Percentiles rank a stretch among this genome's conserved stretches.
Conservation (phyloP, 148 eudicot species). For the Chenopodium formosanum region DNA sequence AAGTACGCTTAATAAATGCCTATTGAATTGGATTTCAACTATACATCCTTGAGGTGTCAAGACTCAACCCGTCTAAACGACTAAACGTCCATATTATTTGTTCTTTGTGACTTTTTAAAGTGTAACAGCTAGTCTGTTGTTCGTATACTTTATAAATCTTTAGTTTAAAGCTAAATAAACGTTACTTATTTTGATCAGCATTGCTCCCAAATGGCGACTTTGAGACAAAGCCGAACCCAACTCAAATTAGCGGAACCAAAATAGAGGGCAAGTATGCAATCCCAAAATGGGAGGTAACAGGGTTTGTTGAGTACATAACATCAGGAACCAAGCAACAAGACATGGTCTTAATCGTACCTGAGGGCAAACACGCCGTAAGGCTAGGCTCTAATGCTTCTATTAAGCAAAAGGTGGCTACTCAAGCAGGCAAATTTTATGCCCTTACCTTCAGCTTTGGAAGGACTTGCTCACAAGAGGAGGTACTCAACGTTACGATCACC, state of each 20-base stretch:
- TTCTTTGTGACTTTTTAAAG: too few species aligned
- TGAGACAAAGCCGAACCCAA: slow-evolving; percentile 38
- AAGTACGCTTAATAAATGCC: too few species aligned
- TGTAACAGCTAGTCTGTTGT: too few species aligned
- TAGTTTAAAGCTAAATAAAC: not conserved
- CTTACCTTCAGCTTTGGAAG: slow-evolving; percentile 48
- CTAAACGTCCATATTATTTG: too few species aligned
- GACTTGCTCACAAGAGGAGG: slow-evolving; percentile 52
- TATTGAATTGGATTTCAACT: too few species aligned
- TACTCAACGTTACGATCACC: slow-evolving; percentile 35
- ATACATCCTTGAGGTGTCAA: too few species aligned
- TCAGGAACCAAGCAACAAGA: slow-evolving; percentile 43
- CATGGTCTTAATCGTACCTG: slow-evolving; percentile 46
- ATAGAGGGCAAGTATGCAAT: slow-evolving; percentile 33
- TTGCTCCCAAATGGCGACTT: slow-evolving; percentile 48
- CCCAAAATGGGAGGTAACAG: slow-evolving; percentile 36
- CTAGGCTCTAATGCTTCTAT: slow-evolving; percentile 46
- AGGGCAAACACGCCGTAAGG: slow-evolving; percentile 42
- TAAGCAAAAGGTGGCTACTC: slow-evolving; percentile 35
- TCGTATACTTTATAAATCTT: too few species aligned
- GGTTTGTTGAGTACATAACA: slow-evolving; percentile 44
- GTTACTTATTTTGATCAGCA: slow-evolving; percentile 14
- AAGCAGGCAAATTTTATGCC: slow-evolving; percentile 36
- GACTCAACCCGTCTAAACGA: too few species aligned
- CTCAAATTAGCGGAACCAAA: slow-evolving; percentile 40